A percentile compares a stretch with the other conserved stretches of the same genome.
Evolutionary conservation across 805 yeast genomes (phyloP).

Genomic region (Candida cerambycidarum): DNA sequence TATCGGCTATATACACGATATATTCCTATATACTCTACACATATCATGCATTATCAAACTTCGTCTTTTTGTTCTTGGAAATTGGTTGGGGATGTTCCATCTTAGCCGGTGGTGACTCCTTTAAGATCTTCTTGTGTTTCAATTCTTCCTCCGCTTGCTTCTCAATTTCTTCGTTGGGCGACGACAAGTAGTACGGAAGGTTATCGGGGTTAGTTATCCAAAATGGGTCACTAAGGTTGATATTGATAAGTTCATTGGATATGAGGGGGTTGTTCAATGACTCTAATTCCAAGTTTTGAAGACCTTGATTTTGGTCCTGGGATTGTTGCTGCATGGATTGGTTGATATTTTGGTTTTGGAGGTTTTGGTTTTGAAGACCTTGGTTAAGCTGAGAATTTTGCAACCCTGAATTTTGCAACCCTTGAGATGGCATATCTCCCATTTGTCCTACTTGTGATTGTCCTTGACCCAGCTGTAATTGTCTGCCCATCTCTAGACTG

Average conservation of each 20-base stretch:
- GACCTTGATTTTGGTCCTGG: not conserved
- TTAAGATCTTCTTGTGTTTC: conserved; percentile 3
- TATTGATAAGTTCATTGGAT: conserved; percentile 36
- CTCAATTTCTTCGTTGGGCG: conserved; percentile 26
- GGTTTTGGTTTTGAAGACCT: not conserved
- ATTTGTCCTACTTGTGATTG: not conserved
- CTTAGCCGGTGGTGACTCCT: not conserved
- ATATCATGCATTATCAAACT: not conserved
- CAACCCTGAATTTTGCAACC: not conserved
- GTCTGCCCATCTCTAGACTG: not conserved
- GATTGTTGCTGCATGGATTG: no score
- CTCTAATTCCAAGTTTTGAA: conserved; percentile 5
- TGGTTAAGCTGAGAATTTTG: no score
- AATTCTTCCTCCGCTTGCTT: conserved; percentile 11
- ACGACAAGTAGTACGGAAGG: conserved; percentile 35
- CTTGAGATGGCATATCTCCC: no score
- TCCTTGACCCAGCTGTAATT: not conserved
- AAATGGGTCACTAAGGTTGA: conserved; percentile 46
- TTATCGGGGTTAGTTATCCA: conserved; percentile 52
- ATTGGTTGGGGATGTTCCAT: conserved; percentile 3
- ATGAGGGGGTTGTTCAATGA: conserved; percentile 10
- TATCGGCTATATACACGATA: not conserved
- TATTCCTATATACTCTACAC: not conserved
- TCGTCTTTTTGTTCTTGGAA: conserved; percentile 5
- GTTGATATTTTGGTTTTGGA: not conserved